Evolutionary conservation across 192 early-diverging fungal genomes (phyloP).

Genomic region (Rhizoclosmatium sp.): DNA sequence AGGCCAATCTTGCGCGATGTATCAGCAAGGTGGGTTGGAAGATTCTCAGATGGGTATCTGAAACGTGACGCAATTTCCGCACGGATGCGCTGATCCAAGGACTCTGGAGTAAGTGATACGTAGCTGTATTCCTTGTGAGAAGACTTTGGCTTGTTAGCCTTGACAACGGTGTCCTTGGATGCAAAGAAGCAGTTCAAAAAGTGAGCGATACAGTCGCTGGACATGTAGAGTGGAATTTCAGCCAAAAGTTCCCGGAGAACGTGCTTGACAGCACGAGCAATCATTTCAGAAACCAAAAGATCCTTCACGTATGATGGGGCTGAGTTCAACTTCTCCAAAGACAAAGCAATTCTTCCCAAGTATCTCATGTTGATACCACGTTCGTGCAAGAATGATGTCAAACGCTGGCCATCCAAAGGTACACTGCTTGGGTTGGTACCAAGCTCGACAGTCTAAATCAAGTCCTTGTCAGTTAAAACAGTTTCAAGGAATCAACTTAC

Average conservation of each 20-base stretch:
- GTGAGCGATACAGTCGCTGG: conserved; percentile 75
- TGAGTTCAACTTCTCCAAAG: conserved; percentile 59
- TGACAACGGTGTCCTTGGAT: conserved; percentile 38
- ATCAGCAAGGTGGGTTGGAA: conserved; percentile 60
- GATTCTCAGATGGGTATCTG: conserved; percentile 61
- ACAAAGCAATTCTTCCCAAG: conserved; percentile 76
- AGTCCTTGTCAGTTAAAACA: background rate
- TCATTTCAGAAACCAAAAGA: conserved; percentile 86
- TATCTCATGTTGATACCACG: conserved; percentile 99
- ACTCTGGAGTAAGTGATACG: conserved; percentile 67
- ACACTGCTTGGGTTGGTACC: conserved; percentile 43
- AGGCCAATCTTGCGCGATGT: conserved; percentile 52
- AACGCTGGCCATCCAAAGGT: conserved; percentile 79
- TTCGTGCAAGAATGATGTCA: conserved; percentile 87
- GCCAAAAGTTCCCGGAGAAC: conserved; percentile 77
- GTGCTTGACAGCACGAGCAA: conserved; percentile 84
- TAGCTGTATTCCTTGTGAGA: conserved; percentile 48
- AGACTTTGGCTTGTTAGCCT: conserved; percentile 9
- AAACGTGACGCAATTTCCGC: conserved; percentile 75
- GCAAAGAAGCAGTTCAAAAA: conserved; percentile 85
- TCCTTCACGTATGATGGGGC: conserved; percentile 47
- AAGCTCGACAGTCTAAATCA: conserved; percentile 45
- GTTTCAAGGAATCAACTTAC: conserved; percentile 36
- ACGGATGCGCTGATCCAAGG: conserved; percentile 65
- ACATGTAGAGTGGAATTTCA: conserved; percentile 61